Evolutionary conservation across 139 green algal species (phyloP), one percentile per base, ranked within the genome.

Genomic region (Coelastrella sp.): DNA sequence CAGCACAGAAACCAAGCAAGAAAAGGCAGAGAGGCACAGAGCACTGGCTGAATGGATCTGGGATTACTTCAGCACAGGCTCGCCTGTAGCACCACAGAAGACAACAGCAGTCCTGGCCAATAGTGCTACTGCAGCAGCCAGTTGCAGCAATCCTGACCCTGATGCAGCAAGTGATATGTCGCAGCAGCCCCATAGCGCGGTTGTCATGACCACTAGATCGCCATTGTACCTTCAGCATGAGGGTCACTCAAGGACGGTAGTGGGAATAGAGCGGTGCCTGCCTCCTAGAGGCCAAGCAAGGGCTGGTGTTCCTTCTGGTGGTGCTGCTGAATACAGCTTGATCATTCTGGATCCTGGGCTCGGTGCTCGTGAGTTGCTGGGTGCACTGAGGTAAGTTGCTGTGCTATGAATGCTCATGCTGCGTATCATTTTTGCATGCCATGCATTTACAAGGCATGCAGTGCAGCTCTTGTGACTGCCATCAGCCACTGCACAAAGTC

Each of bases 141-240:
- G 0, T 58, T 24, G 24, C 57, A 81, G 19, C 35, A 49, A 49
- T 49, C 35, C 79, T 35, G 35, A 17, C 10, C 57, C 24, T n/a
- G 85, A 24, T 76, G 85, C 58, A 78, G 85, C 56, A 78, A 20
- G 10, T 59, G 35, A 35, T 49, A 56, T 25, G n/a, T 7, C 70
- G 70, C 35, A 76, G 60, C 82, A 60, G 12, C 61, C 61, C 9
- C 20, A 58, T 15, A 84, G 60, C n/a, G 20, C 72, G 59, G 85
- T 84, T 6, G 25, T 84, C 8, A 22, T 76, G 58, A 90, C 73
- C 27, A 73, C 22, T 17, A 61, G 68, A 17, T 82, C 81, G 4
- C 93, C 91, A 65, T 78, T 95, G 76, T 95, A 91, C 78, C 91
- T 95, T 24, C 92, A 95, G 91, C 93, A 95, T 68, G 87, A 95